Evolutionary conservation across 2,329 filamentous ascomycete species (phyloP), one percentile per base, ranked within the genome.

Genomic region (Hypoxylon sp.): DNA sequence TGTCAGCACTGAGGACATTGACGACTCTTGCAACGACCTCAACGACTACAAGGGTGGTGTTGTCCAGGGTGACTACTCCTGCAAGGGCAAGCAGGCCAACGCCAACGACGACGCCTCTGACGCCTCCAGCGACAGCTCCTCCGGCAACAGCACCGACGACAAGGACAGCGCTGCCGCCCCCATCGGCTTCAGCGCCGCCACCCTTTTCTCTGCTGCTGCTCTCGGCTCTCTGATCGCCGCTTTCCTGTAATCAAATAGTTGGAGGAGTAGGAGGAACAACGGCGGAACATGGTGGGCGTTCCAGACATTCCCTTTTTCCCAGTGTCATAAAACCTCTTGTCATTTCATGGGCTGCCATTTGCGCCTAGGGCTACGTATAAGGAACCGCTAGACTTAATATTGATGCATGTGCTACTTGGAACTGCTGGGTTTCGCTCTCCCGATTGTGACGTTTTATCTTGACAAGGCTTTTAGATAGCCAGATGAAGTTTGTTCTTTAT

Each of bases 1-100:
- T 61, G 78, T 84, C 64, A 86, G 81, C 61, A 89, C 86, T 43
- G 79, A 78, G 52, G 78, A 87, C 56, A 85, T 90, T 58, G 58
- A 60, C 51, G 65, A 71, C 49, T 83, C 73, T 17, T 84, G 89
- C 78, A 68, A 72, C 42, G 60, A 68, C 21, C 82, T 88, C 70
- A 70, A 82, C 51, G 66, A 76, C 55, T 68, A 78, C 25, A 53
- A 70, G 11, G 70, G 73, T 43, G 72, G 69, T 42, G 70, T 75
- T 54, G 71, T 80, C 59, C 75, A 77, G 70, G 82, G 81, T 60
- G 70, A 69, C 58, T 75, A 69, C 65, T 71, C 63, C 21, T 86
- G 82, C 76, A 70, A 70, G 19, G 74, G 74, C 66, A 74, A 81
- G 68, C 78, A 80, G 67, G 69, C 70, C 38, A 66, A 75, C 32